Evolutionary conservation across 2,329 filamentous ascomycete species (phyloP).

Genomic region (Cadophora malorum): DNA sequence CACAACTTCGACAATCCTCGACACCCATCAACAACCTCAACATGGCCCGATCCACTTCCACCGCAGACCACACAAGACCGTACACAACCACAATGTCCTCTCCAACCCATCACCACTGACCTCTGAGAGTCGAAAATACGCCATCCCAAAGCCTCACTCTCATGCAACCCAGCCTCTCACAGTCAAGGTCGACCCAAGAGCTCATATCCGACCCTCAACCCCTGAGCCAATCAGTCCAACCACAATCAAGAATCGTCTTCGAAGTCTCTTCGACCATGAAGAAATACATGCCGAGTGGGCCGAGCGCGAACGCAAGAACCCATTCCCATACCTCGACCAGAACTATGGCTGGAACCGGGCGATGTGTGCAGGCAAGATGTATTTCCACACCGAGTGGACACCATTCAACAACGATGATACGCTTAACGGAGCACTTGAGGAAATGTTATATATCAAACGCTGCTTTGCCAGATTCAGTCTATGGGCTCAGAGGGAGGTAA

Average conservation of each 20-base stretch:
- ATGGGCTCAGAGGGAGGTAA: slow-evolving; percentile 26
- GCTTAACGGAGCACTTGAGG: slow-evolving; percentile 14
- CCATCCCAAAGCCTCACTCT: not conserved
- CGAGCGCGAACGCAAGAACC: slow-evolving; percentile 18
- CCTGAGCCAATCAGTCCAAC: slow-evolving; percentile 6
- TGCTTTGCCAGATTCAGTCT: slow-evolving; percentile 27
- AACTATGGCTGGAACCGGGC: slow-evolving; percentile 31
- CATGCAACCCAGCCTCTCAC: not conserved
- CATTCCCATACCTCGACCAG: slow-evolving; percentile 24
- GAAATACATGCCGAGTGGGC: not conserved
- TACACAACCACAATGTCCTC: not conserved
- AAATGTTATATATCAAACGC: slow-evolving; percentile 20
- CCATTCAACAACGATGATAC: not conserved
- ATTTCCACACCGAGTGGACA: not conserved
- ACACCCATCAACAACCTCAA: not conserved
- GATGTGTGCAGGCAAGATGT: not conserved
- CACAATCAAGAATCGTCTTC: not conserved
- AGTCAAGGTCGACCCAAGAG: not conserved
- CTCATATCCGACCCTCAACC: not conserved
- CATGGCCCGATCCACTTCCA: slow-evolving; percentile 16
- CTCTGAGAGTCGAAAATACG: slow-evolving; percentile 1
- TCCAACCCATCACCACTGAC: slow-evolving; percentile 1
- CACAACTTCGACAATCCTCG: not conserved
- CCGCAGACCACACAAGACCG: slow-evolving; percentile 14
- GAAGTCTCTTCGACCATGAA: not conserved